Evolutionary conservation across 2,329 filamentous ascomycete genomes (phyloP), one percentile per base, ranked within the genome.

Genomic region (Didymella arachidicola): DNA sequence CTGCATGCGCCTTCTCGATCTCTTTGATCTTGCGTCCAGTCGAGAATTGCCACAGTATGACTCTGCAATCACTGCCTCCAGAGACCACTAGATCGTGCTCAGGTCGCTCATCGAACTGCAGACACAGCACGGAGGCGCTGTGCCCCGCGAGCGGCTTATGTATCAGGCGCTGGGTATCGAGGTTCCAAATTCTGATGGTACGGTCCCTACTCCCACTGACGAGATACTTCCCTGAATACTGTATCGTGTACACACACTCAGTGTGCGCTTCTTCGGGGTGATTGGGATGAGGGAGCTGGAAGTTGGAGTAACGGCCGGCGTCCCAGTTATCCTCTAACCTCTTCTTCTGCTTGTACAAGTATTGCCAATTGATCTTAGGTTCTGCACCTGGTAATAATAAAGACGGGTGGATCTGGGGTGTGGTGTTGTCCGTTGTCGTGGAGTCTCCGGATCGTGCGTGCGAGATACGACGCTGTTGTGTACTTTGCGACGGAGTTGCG

Each of bases 171-270:
- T 89, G 88, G 0, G 90, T 96, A 43, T 91, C 86, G 64, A 98
- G 81, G 74, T 96, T 87, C 95, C 95, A 99, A 48, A 97, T 89
- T 39, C 94, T 88, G 64, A 99, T 86, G 0, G 91, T 92, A 65
- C 86, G 88, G 72, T 99, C 95, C 52, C 95, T 86, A 71, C 94
- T 98, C 16, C 95, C 95, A 72, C 93, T 98, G 48, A 98, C 94
- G 10, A 99, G 84, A 75, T 89, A 95, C 63, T 92, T 89, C 1
- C 89, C 84, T 53, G 89, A 89, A 71, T 94, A 96, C 75, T 99
- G 94, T 52, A 99, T 87, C 2, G 92, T 94, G 77, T 99, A 99
- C 12, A 99, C 93, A 75, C 93, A 98, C 72, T 98, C 94, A 19
- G 83, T 84, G 73, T 99, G 95, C 0, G 91, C 92, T 74, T 98